Evolutionary conservation across 169 alveolate species (phyloP).

Genomic region (Plasmodium vinckei): DNA sequence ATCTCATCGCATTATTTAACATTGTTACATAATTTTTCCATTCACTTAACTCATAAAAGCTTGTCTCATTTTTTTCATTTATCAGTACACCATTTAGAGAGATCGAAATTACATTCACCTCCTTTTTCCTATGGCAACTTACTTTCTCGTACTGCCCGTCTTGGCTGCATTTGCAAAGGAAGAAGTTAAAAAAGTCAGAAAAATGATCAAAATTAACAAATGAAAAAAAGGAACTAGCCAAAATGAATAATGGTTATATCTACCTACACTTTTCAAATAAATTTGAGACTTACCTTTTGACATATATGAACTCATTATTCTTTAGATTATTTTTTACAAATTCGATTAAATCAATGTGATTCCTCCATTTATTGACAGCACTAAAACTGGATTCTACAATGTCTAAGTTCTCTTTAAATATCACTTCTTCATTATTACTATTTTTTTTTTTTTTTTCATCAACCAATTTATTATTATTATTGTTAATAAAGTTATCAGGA

Average conservation of each 20-base stretch:
- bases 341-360: conserved; percentile 51
- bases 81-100: conserved; percentile 52
- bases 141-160: conserved; percentile 16
- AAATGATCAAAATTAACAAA: background rate
- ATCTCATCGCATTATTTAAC: conserved; percentile 32
- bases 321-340: conserved; percentile 56
- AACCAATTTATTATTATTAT: no score
- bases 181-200: background rate
- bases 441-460: background rate
- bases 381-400: conserved; percentile 56
- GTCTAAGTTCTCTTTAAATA: conserved; percentile 4
- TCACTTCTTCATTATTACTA: background rate
- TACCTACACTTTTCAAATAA: background rate
- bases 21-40: conserved; percentile 40
- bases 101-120: conserved; percentile 22
- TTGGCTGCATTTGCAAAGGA: conserved; percentile 9
- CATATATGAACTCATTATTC: conserved; percentile 54
- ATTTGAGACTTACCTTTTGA: conserved; percentile 19
- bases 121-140: conserved; percentile 8
- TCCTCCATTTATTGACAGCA: conserved; percentile 35
- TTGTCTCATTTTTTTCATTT: conserved; percentile 64
- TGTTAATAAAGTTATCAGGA: no score
- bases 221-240: background rate
- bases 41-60: conserved; percentile 44
- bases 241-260: background rate